Base-by-base conservation (phyloP, 495 filamentous ascomycete genomes). In the Xylaria acuta region DNA sequence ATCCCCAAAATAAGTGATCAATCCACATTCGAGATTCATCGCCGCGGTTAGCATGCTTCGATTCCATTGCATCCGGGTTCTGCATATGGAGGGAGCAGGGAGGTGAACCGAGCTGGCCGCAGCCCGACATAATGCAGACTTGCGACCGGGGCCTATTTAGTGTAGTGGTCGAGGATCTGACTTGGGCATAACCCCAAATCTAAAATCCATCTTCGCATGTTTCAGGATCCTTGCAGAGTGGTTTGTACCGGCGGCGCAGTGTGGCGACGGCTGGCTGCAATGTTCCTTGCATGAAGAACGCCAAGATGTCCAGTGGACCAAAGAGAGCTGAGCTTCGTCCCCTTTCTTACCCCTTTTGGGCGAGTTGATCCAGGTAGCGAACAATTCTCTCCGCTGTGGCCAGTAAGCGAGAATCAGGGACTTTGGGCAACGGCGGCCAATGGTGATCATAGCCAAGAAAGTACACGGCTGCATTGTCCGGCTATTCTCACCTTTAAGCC, bases 331-430 rank as follows among this genome's bases (percentile, higher is more conserved):
- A 40, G 65, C 49, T 34, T 67, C 47, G 49, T 56, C 65, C 49
- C 65, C 65, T 67, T 67, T 67, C 65, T 67, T 67, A 30, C 36
- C 65, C 65, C 65, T 67, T 67, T 67, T 67, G 65, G 49, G 47
- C 27, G 34, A 67, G 34, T 54, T 40, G 30, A 41, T 38, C 47
- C 34, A 18, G 60, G 58, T 64, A 43, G 60, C 60, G n/a, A n/a
- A 3, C 34, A 51, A 36, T 36, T 22, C 45, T 36, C 27, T 38
- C 64, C 64, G 36, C 59, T 16, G 36, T 16, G 16, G 18, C 30
- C 30, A 36, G 40, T 54, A 56, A 70, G 67, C 54, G 67, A 62
- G 56, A 38, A 49, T 63, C 67, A 70, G 67, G 67, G 2, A 60
- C 67, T n/a, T n/a, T 45, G 56, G 56, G 8, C 14, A 22, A 45